Evolutionary conservation across 2,329 filamentous ascomycete species (phyloP).

Genomic region (Pseudogymnoascus sp.): DNA sequence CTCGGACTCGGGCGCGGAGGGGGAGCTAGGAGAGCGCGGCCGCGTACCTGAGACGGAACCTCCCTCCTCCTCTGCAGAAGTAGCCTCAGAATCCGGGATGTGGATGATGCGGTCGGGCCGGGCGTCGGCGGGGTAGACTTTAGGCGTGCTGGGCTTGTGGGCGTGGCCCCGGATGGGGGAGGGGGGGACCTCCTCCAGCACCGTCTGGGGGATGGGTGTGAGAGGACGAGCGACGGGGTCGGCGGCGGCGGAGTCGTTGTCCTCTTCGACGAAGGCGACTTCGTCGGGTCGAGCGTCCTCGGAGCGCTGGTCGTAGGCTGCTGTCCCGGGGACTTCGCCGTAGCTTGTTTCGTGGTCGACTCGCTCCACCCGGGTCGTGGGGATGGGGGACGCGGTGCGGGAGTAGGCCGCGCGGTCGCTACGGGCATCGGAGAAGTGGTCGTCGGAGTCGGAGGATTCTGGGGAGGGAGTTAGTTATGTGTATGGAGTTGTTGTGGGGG

Average conservation of each 20-base stretch:
- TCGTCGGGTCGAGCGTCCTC: constrained; percentile 53
- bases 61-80: constrained; percentile 32
- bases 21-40: constrained; percentile 19
- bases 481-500: background rate
- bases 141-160: constrained; percentile 49
- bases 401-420: constrained; percentile 38
- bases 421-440: constrained; percentile 61
- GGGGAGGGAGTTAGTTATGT: constrained; percentile 9
- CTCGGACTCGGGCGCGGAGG: constrained; percentile 50
- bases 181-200: constrained; percentile 46
- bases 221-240: constrained; percentile 19
- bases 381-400: constrained; percentile 41
- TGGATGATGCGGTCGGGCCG: constrained; percentile 50
- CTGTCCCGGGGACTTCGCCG: constrained; percentile 53
- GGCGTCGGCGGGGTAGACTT: constrained; percentile 47
- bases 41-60: constrained; percentile 49
- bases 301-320: constrained; percentile 46
- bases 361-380: constrained; percentile 50
- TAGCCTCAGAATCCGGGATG: constrained; percentile 24
- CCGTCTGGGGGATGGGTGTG: constrained; percentile 45
- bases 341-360: constrained; percentile 49
- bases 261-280: constrained; percentile 35
- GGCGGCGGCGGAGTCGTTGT: background rate
- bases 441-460: constrained; percentile 55
- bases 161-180: constrained; percentile 51